phyloP scores from a whole-genome alignment of 106 monocot genomes.

The Allium sativum region DNA sequence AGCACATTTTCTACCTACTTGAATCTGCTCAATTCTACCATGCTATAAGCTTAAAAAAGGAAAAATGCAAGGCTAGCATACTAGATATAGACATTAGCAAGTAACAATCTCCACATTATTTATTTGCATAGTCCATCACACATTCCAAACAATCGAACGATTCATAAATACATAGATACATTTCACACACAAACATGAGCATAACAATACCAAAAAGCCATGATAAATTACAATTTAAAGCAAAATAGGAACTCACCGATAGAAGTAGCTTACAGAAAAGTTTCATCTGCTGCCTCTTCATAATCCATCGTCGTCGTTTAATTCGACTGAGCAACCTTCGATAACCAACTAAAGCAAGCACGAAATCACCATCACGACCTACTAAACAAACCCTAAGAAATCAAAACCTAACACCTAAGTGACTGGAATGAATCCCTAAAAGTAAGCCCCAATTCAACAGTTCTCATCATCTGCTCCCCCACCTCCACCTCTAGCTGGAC shows the following conservation, averaged over 20 bases:
- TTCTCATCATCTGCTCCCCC: slow-evolving; percentile 54
- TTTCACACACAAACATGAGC: neutral
- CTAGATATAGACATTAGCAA: neutral
- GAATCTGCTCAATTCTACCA: no score
- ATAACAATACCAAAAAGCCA: neutral
- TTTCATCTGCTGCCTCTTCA: neutral
- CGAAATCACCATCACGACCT: neutral
- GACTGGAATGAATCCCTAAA: neutral
- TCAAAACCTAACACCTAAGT: slow-evolving; percentile 4
- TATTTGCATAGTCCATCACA: slow-evolving; percentile 3
- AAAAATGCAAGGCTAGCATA: no score
- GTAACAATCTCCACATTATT: slow-evolving; percentile 4
- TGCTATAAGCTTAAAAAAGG: no score
- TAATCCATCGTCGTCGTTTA: neutral
- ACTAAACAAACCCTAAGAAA: neutral
- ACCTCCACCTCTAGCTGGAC: slow-evolving; percentile 18
- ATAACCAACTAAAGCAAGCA: neutral
- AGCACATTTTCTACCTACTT: no score
- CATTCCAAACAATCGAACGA: slow-evolving; percentile 4
- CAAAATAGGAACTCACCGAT: neutral
- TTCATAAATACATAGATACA: slow-evolving; percentile 2
- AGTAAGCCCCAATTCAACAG: slow-evolving; percentile 14
- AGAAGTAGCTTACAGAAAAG: neutral
- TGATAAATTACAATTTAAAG: neutral
- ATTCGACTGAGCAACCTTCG: neutral